Evolutionary conservation across 139 green algal species (phyloP).

Genomic region (Zygnema cylindricum): DNA sequence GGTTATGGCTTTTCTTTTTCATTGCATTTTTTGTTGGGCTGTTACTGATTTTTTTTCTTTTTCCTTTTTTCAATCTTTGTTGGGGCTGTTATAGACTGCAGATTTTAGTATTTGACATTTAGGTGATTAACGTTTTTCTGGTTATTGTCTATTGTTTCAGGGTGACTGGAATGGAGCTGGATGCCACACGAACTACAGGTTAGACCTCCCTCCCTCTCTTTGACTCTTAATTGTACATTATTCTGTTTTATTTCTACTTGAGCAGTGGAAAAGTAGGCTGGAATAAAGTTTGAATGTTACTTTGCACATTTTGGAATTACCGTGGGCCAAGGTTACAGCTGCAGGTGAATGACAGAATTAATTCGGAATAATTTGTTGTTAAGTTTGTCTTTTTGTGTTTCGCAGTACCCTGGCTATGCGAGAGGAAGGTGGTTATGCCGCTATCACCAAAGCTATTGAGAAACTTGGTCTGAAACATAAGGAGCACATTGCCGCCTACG

Average conservation of each 20-base stretch:
- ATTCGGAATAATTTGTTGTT: background rate
- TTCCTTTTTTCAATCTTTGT: too few relatives aligned
- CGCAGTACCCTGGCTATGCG: slow-evolving; percentile 66
- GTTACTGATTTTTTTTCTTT: too few relatives aligned
- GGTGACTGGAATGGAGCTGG: slow-evolving; percentile 98
- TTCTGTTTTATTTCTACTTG: too few relatives aligned
- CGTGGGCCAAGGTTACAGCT: slow-evolving; percentile 3
- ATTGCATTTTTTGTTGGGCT: background rate
- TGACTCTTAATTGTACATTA: too few relatives aligned
- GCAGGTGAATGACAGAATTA: background rate
- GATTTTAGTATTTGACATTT: too few relatives aligned
- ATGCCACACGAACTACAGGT: slow-evolving; percentile 95
- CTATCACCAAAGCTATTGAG: slow-evolving; percentile 86
- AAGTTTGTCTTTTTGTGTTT: too few relatives aligned
- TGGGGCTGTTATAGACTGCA: too few relatives aligned
- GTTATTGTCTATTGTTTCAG: slow-evolving; percentile 45
- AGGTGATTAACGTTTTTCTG: too few relatives aligned
- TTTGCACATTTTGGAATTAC: too few relatives aligned
- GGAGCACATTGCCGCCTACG: slow-evolving; percentile 79
- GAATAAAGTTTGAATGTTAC: too few relatives aligned
- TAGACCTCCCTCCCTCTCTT: background rate
- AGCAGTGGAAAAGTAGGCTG: too few relatives aligned
- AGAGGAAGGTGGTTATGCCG: slow-evolving; percentile 65
- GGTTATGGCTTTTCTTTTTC: background rate
- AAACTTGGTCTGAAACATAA: slow-evolving; percentile 91